Conservation (phyloP, 176 grass and related monocot genomes). For the Bolboschoenus planiculmis region DNA sequence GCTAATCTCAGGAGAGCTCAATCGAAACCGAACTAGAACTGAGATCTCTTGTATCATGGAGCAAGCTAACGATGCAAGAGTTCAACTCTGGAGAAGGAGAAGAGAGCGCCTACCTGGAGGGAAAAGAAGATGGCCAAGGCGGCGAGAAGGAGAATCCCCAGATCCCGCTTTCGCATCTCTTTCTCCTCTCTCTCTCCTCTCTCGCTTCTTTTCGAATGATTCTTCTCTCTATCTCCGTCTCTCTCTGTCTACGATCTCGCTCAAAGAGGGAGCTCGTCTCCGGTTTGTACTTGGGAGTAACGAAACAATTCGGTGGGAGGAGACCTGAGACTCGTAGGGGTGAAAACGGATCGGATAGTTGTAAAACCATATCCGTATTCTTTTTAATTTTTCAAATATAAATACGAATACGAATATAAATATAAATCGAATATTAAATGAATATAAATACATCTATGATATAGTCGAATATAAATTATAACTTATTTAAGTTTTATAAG, state of each 20-base stretch:
- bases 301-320: not conserved
- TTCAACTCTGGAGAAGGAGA: not conserved
- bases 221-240: not conserved
- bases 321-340: not conserved
- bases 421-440: too few relatives aligned
- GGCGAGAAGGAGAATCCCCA: conserved; percentile 81
- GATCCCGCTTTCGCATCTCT: conserved; percentile 80
- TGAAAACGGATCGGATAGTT: not conserved
- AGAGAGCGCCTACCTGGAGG: conserved; percentile 38
- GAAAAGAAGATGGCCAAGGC: conserved; percentile 98
- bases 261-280: not conserved
- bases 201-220: too few relatives aligned
- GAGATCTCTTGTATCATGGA: not conserved
- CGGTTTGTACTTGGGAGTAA: not conserved
- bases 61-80: not conserved
- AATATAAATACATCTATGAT: too few relatives aligned
- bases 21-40: not conserved
- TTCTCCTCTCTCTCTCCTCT: not conserved
- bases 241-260: not conserved
- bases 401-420: too few relatives aligned
- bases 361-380: too few relatives aligned
- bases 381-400: too few relatives aligned
- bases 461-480: too few relatives aligned
- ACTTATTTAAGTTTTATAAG: too few relatives aligned
- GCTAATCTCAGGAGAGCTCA: not conserved